Percentiles rank a stretch among this genome's conserved stretches.
phyloP scores from a whole-genome alignment of 176 grass and related monocot genomes.

The Musa schizocarpa region DNA sequence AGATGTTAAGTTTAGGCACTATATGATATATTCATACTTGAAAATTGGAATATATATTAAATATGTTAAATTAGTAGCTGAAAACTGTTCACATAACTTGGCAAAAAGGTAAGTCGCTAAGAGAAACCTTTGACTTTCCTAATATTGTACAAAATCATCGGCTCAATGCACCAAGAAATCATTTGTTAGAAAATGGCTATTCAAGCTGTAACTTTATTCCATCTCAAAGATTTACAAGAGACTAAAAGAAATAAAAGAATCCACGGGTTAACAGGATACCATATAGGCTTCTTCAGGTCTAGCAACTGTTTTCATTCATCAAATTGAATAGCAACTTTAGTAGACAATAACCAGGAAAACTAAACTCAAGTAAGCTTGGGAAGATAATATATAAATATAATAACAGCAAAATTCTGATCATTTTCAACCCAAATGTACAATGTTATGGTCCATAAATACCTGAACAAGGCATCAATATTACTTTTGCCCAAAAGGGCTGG shows the following conservation, averaged over 20 bases:
- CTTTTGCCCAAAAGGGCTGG: conserved; percentile 43
- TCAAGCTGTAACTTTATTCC: background rate
- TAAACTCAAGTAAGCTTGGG: background rate
- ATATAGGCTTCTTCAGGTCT: background rate
- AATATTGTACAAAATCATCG: background rate
- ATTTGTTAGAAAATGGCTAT: background rate
- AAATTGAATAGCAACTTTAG: background rate
- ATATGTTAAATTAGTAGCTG: too few relatives aligned
- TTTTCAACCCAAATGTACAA: background rate
- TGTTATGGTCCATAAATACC: conserved; percentile 20
- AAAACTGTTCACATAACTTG: background rate
- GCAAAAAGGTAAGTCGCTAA: background rate
- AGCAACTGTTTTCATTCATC: background rate
- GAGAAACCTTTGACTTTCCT: background rate
- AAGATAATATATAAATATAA: background rate
- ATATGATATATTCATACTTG: background rate
- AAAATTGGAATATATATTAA: too few relatives aligned
- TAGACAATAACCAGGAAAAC: background rate
- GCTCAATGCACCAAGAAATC: background rate
- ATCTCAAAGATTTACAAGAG: background rate
- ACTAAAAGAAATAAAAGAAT: background rate
- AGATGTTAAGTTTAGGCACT: background rate
- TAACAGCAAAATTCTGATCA: background rate
- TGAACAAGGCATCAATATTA: conserved; percentile 43
- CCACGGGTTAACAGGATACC: background rate